These are phyloP conservation scores for Claviceps sorghi DNA, from an alignment of 2,329 filamentous ascomycete species.

Conservation along the genomic window DNA sequence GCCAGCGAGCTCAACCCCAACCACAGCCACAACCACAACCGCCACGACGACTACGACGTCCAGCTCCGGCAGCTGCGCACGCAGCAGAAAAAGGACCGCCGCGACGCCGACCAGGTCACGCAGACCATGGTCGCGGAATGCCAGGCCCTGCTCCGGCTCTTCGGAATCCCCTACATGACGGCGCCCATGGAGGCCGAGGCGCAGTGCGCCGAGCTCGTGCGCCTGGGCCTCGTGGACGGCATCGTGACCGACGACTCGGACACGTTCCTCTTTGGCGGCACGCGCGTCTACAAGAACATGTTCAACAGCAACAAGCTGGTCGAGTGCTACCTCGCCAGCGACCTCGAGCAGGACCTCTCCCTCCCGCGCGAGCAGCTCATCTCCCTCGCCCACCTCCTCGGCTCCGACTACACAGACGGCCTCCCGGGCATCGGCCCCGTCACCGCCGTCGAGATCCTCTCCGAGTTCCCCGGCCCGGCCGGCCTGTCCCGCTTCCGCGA, in stretches of 20 bases:
- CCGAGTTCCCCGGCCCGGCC: conserved; percentile 57
- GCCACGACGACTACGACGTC: conserved; percentile 67
- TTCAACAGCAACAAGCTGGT: conserved; percentile 98
- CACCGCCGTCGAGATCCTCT: conserved; percentile 84
- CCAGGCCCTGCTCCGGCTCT: conserved; percentile 75
- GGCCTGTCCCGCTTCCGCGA: conserved; percentile 62
- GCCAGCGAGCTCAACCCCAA: conserved; percentile 74
- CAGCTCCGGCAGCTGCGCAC: conserved; percentile 74
- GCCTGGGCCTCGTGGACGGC: conserved; percentile 78
- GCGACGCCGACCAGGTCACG: conserved; percentile 93
- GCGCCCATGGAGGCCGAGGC: conserved; percentile 99
- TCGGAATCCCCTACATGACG: conserved; percentile 91
- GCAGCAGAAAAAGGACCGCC: conserved; percentile 93
- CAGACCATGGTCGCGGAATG: conserved; percentile 94
- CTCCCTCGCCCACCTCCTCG: conserved; percentile 75
- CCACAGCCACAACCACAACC: conserved; percentile 47
- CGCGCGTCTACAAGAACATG: conserved; percentile 97
- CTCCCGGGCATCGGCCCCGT: conserved; percentile 84
- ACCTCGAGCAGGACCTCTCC: conserved; percentile 80
- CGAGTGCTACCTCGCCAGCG: conserved; percentile 76
- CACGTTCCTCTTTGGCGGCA: conserved; percentile 92
- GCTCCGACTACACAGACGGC: conserved; percentile 90
- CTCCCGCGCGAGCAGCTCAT: conserved; percentile 80
- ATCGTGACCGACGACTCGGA: conserved; percentile 97
- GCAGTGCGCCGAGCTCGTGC: conserved; percentile 85